phyloP scores from a whole-genome alignment of 495 filamentous ascomycete species.

The Tuber aestivum region DNA sequence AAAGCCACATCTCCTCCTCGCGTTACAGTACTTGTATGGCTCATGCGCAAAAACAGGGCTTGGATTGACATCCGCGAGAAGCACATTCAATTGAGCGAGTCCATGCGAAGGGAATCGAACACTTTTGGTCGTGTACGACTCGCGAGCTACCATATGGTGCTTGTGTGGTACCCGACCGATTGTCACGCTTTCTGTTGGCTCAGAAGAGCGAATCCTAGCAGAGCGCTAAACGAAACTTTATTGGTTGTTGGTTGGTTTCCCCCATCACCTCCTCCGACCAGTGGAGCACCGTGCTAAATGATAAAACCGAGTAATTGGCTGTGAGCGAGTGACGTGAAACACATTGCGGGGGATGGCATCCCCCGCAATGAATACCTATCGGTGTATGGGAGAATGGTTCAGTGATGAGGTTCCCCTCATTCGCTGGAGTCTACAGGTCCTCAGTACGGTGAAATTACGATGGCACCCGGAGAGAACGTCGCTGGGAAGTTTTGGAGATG shows the following conservation, averaged over 20 bases:
- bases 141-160: no score
- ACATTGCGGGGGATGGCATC: not conserved
- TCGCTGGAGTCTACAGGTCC: not conserved
- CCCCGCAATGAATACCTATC: not conserved
- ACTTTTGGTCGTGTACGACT: not conserved
- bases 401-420: not conserved
- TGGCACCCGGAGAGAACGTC: not conserved
- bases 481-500: not conserved
- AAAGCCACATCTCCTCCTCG: not conserved
- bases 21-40: not conserved
- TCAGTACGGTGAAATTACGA: not conserved
- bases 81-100: not conserved
- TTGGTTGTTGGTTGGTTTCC: not conserved
- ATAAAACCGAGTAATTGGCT: not conserved
- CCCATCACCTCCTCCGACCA: not conserved
- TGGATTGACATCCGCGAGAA: not conserved
- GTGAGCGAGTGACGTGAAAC: not conserved
- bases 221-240: constrained; percentile 5
- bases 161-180: no score
- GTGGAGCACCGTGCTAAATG: not conserved
- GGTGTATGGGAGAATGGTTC: not conserved
- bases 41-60: not conserved
- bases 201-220: not conserved
- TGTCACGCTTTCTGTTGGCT: not conserved
- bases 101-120: not conserved